These are phyloP conservation scores for Camelina hispida DNA, from an alignment of 345 rosid genomes.

Conservation along the genomic window DNA sequence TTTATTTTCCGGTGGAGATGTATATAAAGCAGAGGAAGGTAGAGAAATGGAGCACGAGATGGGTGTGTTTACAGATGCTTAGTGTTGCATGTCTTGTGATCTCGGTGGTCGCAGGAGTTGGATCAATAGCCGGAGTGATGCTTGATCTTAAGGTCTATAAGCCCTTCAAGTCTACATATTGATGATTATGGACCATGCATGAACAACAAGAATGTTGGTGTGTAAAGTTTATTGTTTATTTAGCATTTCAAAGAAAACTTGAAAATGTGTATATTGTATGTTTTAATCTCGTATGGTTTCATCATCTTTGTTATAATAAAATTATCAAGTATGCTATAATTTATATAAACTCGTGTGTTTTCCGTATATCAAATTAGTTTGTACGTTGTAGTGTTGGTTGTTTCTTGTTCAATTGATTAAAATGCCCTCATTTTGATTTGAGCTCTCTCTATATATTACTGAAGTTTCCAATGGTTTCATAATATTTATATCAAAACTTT, in stretches of 20 bases:
- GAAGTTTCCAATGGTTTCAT: too few species aligned
- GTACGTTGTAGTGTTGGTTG: neutral
- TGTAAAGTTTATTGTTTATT: conserved; percentile 30
- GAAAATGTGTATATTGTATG: conserved; percentile 38
- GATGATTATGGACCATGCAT: too few species aligned
- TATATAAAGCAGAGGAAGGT: conserved; percentile 62
- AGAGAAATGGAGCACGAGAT: conserved; percentile 66
- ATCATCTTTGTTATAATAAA: conserved; percentile 42
- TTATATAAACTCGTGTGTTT: conserved; percentile 9
- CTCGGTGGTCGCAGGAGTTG: conserved; percentile 62
- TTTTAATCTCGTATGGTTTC: conserved; percentile 27
- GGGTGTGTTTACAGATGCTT: conserved; percentile 63
- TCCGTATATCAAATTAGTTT: neutral
- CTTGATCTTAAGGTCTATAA: conserved; percentile 50
- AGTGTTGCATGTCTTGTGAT: conserved; percentile 65
- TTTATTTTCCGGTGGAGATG: conserved; percentile 85
- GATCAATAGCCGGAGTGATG: conserved; percentile 70
- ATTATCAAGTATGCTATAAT: conserved; percentile 17
- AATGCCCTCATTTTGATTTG: neutral
- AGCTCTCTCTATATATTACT: neutral
- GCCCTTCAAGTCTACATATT: conserved; percentile 48
- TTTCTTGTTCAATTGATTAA: neutral
- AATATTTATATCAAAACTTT: too few species aligned
- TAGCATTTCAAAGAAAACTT: conserved; percentile 6
- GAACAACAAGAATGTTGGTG: conserved; percentile 18